Percentiles rank a stretch among this genome's conserved stretches.
These are phyloP conservation scores for Thermoascus crustaceus DNA, from an alignment of 2,329 filamentous ascomycete species.

Conservation along the genomic window DNA sequence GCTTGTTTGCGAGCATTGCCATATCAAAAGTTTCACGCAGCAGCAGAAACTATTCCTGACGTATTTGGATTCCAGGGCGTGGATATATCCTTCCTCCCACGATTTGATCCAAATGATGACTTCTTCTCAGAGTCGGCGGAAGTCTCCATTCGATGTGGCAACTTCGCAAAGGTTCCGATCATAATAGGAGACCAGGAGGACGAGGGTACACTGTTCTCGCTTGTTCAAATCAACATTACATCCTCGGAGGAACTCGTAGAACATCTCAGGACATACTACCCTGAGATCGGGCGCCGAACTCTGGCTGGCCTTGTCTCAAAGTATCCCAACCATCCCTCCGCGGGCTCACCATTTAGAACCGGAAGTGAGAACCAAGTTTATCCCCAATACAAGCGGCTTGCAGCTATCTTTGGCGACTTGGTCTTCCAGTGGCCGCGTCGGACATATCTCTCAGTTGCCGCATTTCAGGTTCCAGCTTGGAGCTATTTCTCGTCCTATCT, in stretches of 20 bases:
- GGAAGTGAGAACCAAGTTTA: conserved; percentile 61
- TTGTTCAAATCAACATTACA: conserved; percentile 62
- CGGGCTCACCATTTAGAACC: conserved; percentile 67
- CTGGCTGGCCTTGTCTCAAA: conserved; percentile 52
- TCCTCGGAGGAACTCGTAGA: conserved; percentile 50
- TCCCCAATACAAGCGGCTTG: conserved; percentile 68
- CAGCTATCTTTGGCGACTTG: conserved; percentile 67
- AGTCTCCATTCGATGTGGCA: conserved; percentile 42
- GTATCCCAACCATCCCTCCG: conserved; percentile 50
- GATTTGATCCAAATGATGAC: neutral
- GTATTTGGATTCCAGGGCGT: conserved; percentile 61
- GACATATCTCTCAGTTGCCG: conserved; percentile 47
- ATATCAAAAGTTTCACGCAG: conserved; percentile 47
- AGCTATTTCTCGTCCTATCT: conserved; percentile 68
- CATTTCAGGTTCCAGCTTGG: conserved; percentile 56
- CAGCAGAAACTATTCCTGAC: conserved; percentile 61
- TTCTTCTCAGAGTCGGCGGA: conserved; percentile 55
- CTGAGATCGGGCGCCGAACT: conserved; percentile 45
- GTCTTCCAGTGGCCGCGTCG: conserved; percentile 67
- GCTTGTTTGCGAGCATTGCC: conserved; percentile 41
- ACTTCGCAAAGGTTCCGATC: conserved; percentile 53
- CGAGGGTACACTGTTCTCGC: conserved; percentile 66
- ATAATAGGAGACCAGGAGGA: conserved; percentile 72
- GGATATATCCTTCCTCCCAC: conserved; percentile 57
- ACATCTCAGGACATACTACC: conserved; percentile 56